Percentiles rank a stretch among this genome's conserved stretches.
These are phyloP conservation scores for Phytophthora sp. DNA, from an alignment of 352 stramenopile genomes.

Conservation along the genomic window DNA sequence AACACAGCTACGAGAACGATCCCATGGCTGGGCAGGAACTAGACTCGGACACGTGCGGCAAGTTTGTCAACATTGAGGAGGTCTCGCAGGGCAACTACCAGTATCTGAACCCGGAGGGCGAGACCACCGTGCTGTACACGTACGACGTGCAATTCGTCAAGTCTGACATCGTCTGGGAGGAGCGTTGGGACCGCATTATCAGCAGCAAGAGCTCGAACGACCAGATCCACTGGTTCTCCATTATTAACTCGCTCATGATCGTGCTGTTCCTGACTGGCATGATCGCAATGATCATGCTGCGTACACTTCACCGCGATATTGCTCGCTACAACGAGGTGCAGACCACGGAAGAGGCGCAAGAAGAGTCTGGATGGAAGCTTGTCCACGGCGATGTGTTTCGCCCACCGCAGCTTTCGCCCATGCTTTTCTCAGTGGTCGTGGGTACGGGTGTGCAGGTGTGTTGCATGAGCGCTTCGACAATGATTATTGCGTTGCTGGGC, in stretches of 20 bases:
- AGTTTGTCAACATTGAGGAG: constrained; percentile 90
- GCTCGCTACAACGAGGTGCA: constrained; percentile 96
- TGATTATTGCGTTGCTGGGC: constrained; percentile 94
- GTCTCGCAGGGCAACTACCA: constrained; percentile 83
- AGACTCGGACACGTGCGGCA: constrained; percentile 83
- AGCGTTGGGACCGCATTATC: constrained; percentile 99
- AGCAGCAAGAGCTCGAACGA: constrained; percentile 95
- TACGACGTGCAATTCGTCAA: constrained; percentile 98
- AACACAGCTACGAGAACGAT: constrained; percentile 91
- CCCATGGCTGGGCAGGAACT: constrained; percentile 82
- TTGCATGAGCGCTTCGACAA: constrained; percentile 94
- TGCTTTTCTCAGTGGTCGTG: constrained; percentile 96
- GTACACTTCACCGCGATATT: constrained; percentile 99
- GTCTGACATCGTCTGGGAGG: constrained; percentile 95
- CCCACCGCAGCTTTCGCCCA: constrained; percentile 91
- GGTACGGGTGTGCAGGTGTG: constrained; percentile 97
- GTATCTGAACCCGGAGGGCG: constrained; percentile 71
- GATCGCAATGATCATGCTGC: constrained; percentile 99
- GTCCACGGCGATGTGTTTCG: constrained; percentile 99
- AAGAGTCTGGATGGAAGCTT: constrained; percentile 97
- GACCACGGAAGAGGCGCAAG: constrained; percentile 93
- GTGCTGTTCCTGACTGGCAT: constrained; percentile 99
- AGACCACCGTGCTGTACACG: constrained; percentile 96
- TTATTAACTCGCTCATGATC: constrained; percentile 99
- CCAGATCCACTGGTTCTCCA: constrained; percentile 99